These are phyloP conservation scores for Boletales sp. DNA, from an alignment of 768 basidiomycete genomes.

Conservation along the genomic window DNA sequence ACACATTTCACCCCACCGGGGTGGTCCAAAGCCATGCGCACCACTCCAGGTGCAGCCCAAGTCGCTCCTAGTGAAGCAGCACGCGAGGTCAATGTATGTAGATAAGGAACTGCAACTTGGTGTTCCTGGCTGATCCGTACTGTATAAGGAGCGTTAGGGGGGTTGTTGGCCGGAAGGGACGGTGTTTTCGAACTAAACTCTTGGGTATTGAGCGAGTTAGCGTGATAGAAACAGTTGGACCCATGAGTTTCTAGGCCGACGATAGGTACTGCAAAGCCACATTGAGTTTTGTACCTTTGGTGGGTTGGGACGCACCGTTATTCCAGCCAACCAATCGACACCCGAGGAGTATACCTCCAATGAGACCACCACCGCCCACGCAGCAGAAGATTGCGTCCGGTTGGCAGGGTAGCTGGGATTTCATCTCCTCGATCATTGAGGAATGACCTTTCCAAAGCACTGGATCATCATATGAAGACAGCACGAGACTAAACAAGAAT, in stretches of 20 bases:
- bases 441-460: constrained; percentile 73
- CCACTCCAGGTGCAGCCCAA: constrained; percentile 54
- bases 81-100: constrained; percentile 54
- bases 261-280: constrained; percentile 50
- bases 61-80: constrained; percentile 75
- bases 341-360: constrained; percentile 69
- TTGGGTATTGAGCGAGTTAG: constrained; percentile 53
- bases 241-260: constrained; percentile 69
- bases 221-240: constrained; percentile 70
- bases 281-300: neutral
- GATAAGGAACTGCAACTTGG: constrained; percentile 53
- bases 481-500: constrained; percentile 46
- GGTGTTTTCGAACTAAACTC: constrained; percentile 32
- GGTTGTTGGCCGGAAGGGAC: constrained; percentile 26
- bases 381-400: constrained; percentile 77
- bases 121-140: constrained; percentile 40
- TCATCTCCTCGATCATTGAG: constrained; percentile 68
- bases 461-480: constrained; percentile 70
- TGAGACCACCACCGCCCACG: constrained; percentile 71
- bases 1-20: constrained; percentile 54
- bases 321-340: constrained; percentile 65
- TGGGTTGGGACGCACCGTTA: constrained; percentile 44
- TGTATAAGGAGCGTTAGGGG: constrained; percentile 34
- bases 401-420: constrained; percentile 46
- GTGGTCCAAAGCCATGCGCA: constrained; percentile 63